A percentile compares a stretch with the other conserved stretches of the same genome.
Conservation (phyloP, 1,284 basidiomycete species). For the Acaromyces ingoldii region DNA sequence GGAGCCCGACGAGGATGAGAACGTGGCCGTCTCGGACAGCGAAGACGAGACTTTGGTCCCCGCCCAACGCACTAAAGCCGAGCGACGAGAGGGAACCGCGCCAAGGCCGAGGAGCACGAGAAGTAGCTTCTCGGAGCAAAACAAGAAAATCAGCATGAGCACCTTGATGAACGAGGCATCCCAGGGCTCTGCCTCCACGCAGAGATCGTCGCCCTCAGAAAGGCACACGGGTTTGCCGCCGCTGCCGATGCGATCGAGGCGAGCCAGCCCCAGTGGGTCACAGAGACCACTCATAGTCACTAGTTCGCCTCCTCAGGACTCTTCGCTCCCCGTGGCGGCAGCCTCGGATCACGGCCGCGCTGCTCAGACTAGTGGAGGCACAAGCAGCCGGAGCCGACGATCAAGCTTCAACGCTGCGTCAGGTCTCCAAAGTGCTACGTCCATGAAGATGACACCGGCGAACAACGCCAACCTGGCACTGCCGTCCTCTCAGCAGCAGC, state of each 20-base stretch:
- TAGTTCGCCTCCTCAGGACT: not conserved
- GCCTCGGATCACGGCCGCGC: slow-evolving; percentile 30
- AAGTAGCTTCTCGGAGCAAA: slow-evolving; percentile 3
- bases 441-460: not conserved
- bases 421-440: not conserved
- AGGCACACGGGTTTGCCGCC: not conserved
- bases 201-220: too few relatives aligned
- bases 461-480: too few relatives aligned
- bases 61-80: too few relatives aligned
- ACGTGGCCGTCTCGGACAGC: not conserved
- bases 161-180: slow-evolving; percentile 5
- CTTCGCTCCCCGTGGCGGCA: slow-evolving; percentile 29
- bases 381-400: too few relatives aligned
- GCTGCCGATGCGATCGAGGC: not conserved
- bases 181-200: too few relatives aligned
- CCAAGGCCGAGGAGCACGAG: not conserved
- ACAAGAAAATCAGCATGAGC: slow-evolving; percentile 2
- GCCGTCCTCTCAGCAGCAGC: too few relatives aligned
- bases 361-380: slow-evolving; percentile 4
- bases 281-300: not conserved
- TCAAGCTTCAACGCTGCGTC: too few relatives aligned
- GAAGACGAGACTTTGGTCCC: too few relatives aligned
- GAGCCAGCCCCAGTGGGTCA: not conserved
- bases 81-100: too few relatives aligned
- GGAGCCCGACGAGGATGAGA: not conserved